A percentile compares a stretch with the other conserved stretches of the same genome.
Conservation (phyloP, 1,284 basidiomycete genomes). For the Cutaneotrichosporon spelunceum region DNA sequence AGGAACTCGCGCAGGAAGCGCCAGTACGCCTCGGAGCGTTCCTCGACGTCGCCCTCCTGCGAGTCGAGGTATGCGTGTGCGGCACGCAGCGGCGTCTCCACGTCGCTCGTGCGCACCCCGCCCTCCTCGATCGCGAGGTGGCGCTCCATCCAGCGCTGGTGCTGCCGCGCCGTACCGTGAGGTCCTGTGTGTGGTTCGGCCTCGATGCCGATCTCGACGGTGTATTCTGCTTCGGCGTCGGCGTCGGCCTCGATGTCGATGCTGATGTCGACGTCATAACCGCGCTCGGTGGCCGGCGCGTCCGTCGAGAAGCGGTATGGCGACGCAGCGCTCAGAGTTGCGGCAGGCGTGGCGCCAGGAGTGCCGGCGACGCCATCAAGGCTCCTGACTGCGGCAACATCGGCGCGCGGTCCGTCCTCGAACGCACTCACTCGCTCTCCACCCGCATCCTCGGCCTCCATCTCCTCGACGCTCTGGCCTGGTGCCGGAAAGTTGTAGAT, state of each 20-base stretch:
- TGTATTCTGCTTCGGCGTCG: not conserved
- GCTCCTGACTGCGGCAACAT: no score
- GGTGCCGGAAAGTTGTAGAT: constrained; percentile 3
- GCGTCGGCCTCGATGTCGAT: not conserved
- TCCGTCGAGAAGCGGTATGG: not conserved
- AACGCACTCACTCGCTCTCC: no score
- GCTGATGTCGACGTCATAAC: not conserved
- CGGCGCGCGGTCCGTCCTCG: not conserved
- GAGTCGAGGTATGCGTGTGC: constrained; percentile 1
- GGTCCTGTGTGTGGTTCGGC: not conserved
- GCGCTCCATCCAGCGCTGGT: not conserved
- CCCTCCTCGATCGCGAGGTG: not conserved
- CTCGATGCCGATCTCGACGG: not conserved
- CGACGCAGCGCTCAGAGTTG: not conserved
- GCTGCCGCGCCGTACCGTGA: not conserved
- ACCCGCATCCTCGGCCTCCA: not conserved
- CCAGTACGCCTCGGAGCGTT: constrained; percentile 7
- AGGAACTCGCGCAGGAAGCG: constrained; percentile 21
- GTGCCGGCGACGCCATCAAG: no score
- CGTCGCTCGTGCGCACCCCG: not conserved
- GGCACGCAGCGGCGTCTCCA: not conserved
- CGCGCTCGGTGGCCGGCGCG: not conserved
- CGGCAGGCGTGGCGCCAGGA: no score
- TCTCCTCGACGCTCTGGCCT: not conserved
- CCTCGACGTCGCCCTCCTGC: not conserved